Percentiles rank a stretch among this genome's conserved stretches.
Conservation (phyloP, 257 asterid species). For the Forsythia suspensa region DNA sequence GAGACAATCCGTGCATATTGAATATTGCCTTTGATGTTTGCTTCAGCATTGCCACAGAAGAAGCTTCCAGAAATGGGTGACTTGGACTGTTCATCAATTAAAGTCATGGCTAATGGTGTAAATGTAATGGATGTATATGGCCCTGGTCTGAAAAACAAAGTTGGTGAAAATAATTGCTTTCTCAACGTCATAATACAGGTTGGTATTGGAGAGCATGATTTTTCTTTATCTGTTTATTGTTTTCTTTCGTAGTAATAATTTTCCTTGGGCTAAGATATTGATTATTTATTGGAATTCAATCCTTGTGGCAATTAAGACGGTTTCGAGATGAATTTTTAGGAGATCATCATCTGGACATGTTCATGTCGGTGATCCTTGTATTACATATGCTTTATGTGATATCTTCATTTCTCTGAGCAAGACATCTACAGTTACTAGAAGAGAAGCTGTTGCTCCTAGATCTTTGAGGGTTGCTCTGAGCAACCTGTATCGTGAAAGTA, state of each 20-base stretch:
- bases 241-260: neutral
- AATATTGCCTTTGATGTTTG: constrained; percentile 42
- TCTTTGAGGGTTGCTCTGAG: neutral
- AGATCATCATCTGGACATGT: neutral
- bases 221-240: neutral
- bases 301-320: neutral
- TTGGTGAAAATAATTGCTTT: neutral
- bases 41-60: constrained; percentile 36
- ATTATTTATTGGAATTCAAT: neutral
- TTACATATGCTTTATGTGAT: neutral
- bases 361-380: neutral
- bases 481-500: neutral
- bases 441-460: neutral
- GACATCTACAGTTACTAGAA: neutral
- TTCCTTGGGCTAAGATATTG: neutral
- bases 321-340: neutral
- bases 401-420: neutral
- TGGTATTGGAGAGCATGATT: neutral
- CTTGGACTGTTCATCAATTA: constrained; percentile 31
- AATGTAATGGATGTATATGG: constrained; percentile 36
- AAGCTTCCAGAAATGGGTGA: constrained; percentile 40
- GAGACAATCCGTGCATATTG: constrained; percentile 20
- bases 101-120: constrained; percentile 28
- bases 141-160: neutral
- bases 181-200: neutral